Percentiles rank a stretch among this genome's conserved stretches.
Conservation (phyloP, 768 basidiomycete species). For the Daedaleopsis nitida region DNA sequence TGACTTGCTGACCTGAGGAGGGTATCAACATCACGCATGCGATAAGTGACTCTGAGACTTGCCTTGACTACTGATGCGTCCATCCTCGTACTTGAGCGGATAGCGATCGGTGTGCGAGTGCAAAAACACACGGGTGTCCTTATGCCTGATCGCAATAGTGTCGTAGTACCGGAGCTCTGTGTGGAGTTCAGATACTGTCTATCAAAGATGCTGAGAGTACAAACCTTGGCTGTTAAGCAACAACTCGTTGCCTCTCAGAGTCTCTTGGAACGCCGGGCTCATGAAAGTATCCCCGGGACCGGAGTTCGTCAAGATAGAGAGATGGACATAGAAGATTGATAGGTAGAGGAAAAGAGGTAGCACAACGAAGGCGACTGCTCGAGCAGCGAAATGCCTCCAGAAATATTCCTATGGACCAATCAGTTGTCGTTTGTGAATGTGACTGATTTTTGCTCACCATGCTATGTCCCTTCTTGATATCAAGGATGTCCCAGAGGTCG, state of each 20-base stretch:
- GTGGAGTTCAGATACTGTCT: not conserved
- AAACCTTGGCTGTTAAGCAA: constrained; percentile 88
- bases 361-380: constrained; percentile 81
- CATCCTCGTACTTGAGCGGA: constrained; percentile 93
- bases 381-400: constrained; percentile 84
- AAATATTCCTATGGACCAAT: constrained; percentile 70
- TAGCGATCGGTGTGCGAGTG: constrained; percentile 93
- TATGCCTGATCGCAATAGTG: constrained; percentile 83
- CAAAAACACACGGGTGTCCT: constrained; percentile 89
- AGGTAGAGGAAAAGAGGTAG: constrained; percentile 92
- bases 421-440: not conserved
- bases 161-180: constrained; percentile 94
- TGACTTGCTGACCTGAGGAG: constrained; percentile 85
- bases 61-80: constrained; percentile 94
- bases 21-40: not conserved
- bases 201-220: constrained; percentile 15
- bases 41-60: not conserved
- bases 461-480: constrained; percentile 73
- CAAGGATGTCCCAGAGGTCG: constrained; percentile 94
- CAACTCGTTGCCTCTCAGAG: constrained; percentile 88
- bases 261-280: constrained; percentile 98
- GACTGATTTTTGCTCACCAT: constrained; percentile 53
- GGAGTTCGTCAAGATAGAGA: constrained; percentile 81
- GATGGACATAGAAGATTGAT: constrained; percentile 95
- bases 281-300: constrained; percentile 96